Evolutionary conservation across 2,329 filamentous ascomycete species (phyloP).

Genomic region (Albifimbria verrucaria): DNA sequence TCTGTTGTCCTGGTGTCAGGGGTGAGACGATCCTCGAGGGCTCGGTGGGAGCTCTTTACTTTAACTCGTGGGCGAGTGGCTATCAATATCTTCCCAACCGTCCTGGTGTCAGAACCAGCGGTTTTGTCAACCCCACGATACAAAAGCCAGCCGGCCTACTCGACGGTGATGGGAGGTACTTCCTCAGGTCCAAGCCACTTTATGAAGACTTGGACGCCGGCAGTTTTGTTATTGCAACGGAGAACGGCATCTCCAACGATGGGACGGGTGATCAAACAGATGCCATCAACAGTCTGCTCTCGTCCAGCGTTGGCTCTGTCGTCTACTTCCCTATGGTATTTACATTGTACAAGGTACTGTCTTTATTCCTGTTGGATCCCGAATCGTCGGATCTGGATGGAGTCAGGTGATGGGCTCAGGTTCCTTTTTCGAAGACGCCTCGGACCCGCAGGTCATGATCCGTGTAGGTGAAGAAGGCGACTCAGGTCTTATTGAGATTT

Average conservation of each 20-base stretch:
- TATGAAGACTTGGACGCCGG: conserved; percentile 42
- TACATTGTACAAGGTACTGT: conserved; percentile 26
- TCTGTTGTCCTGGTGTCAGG: conserved; percentile 10
- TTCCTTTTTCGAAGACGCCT: conserved; percentile 54
- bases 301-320: not conserved
- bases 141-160: conserved; percentile 7
- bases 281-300: conserved; percentile 19
- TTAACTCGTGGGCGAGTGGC: conserved; percentile 2
- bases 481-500: conserved; percentile 63
- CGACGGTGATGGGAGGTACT: conserved; percentile 15
- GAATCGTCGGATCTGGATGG: conserved; percentile 68
- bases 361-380: conserved; percentile 55
- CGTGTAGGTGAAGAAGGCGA: conserved; percentile 62
- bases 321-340: conserved; percentile 21
- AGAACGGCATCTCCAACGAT: conserved; percentile 30
- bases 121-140: not conserved
- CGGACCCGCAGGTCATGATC: conserved; percentile 62
- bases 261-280: conserved; percentile 27
- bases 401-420: conserved; percentile 59
- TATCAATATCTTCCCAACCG: not conserved
- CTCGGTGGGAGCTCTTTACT: conserved; percentile 5
- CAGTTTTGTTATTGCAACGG: conserved; percentile 25
- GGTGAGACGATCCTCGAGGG: conserved; percentile 13
- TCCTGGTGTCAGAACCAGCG: not conserved
- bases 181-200: conserved; percentile 24